Percentiles rank a stretch among this genome's conserved stretches.
phyloP scores from a whole-genome alignment of 2,329 filamentous ascomycete genomes.

The Phyllosticta citrichinensis region DNA sequence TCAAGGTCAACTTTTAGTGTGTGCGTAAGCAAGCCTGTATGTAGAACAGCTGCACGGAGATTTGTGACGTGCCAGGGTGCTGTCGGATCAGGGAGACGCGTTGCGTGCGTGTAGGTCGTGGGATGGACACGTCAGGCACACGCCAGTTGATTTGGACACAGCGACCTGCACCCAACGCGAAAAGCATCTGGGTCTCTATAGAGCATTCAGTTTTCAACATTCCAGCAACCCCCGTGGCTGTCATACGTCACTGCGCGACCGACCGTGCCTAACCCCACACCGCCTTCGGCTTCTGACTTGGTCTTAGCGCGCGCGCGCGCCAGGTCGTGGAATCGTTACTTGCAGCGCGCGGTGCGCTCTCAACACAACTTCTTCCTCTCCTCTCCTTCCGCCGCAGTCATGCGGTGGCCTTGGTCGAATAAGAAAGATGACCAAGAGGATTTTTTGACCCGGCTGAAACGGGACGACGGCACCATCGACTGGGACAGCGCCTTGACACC shows the following conservation, averaged over 20 bases:
- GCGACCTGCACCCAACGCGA: neutral
- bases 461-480: conserved; percentile 28
- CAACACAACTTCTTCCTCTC: neutral
- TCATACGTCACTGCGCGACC: neutral
- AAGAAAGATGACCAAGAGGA: conserved; percentile 20
- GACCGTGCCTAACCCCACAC: neutral
- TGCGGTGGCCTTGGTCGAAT: conserved; percentile 33
- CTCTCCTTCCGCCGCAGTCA: conserved; percentile 16
- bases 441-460: conserved; percentile 32
- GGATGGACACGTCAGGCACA: neutral
- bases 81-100: neutral
- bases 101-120: neutral
- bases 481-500: conserved; percentile 48
- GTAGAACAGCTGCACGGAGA: neutral
- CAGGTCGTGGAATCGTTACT: neutral
- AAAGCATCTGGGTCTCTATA: neutral
- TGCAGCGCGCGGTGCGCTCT: neutral
- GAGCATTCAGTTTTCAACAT: neutral
- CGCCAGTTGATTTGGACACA: neutral
- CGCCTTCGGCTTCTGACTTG: conserved; percentile 4
- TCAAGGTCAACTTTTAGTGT: conserved; percentile 44
- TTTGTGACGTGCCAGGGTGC: neutral
- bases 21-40: neutral
- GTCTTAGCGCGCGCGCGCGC: neutral
- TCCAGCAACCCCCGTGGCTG: neutral